Conservation (phyloP, 2,329 filamentous ascomycete genomes). For the Arachnopeziza araneosa region DNA sequence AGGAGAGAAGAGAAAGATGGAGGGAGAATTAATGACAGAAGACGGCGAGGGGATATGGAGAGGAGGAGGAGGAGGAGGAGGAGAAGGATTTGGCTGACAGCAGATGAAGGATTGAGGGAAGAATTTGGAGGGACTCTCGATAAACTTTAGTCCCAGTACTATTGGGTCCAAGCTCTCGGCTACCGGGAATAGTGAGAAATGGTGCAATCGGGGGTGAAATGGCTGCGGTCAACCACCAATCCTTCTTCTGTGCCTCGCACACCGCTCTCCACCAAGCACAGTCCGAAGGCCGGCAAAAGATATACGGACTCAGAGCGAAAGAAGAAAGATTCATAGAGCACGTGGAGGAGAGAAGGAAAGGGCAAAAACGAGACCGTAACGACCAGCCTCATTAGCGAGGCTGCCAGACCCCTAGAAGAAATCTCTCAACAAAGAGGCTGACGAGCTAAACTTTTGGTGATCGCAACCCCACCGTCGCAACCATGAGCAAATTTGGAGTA, state of each 20-base stretch:
- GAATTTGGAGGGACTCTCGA: background rate
- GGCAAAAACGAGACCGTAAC: background rate
- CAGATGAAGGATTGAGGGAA: background rate
- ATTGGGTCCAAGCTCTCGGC: background rate
- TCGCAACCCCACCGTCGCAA: slow-evolving; percentile 17
- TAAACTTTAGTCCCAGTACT: background rate
- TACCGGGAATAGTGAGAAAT: background rate
- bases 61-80: slow-evolving; percentile 2
- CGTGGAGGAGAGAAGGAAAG: slow-evolving; percentile 5
- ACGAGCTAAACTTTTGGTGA: background rate
- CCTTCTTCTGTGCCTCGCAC: background rate
- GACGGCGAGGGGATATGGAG: background rate
- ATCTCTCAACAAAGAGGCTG: background rate
- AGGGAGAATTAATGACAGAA: background rate
- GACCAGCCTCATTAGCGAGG: background rate
- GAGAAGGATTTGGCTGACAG: background rate
- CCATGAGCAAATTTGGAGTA: slow-evolving; percentile 89
- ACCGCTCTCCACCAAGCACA: slow-evolving; percentile 1
- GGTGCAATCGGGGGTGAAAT: background rate
- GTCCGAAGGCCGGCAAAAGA: background rate
- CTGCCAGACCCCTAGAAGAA: background rate
- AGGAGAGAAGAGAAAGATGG: background rate
- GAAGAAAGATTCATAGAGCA: background rate
- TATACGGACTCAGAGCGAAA: background rate
- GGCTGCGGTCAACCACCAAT: background rate